Base-by-base conservation (phyloP, 345 rosid genomes). In the Reutealis trisperma region DNA sequence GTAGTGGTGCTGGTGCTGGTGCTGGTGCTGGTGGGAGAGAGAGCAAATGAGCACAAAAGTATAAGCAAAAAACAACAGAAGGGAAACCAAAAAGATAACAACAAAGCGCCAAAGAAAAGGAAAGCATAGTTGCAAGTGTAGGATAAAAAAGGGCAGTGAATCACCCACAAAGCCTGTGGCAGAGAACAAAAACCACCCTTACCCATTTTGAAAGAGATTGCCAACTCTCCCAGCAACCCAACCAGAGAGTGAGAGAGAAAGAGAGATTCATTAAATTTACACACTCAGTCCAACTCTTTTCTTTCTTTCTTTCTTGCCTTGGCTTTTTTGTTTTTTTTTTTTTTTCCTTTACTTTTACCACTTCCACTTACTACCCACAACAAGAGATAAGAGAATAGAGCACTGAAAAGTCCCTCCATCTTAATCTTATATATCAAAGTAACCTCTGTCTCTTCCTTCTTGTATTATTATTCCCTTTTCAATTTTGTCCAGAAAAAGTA, bases 381-480 rank as follows among this genome's bases (percentile, higher is more conserved):
- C 71, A 19, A 62, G 66, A 77, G 62, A 70, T 67, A 67, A 67
- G 78, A 66, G 72, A 19, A 22, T 67, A 37, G 63, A 65, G 63
- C 75, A 70, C 80, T 75, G 61, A 70, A 75, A 82, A 71, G 69
- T 74, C 75, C 58, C 57, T 75, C 67, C 51, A 21, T 30, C 27
- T 2, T 55, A 21, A 37, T 37, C 41, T 37, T 41, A 64, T 83
- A 77, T 71, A 82, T 76, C 87, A 64, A 69, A 82, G 64, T 34
- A 83, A 82, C 75, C 81, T 86, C 72, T 85, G 82, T 82, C 80
- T 80, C 70, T 77, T 77, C 77, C 30, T 6, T 45, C 16, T 13
- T 77, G 30, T 68, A 47, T 76, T 67, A 60, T 78, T 72, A 63
- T 58, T 68, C 12, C 42, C 32, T 14, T 52, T 37, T 37, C 41